Evolutionary conservation across 2,329 filamentous ascomycete genomes (phyloP).

Genomic region (Periconia macrospinosa): DNA sequence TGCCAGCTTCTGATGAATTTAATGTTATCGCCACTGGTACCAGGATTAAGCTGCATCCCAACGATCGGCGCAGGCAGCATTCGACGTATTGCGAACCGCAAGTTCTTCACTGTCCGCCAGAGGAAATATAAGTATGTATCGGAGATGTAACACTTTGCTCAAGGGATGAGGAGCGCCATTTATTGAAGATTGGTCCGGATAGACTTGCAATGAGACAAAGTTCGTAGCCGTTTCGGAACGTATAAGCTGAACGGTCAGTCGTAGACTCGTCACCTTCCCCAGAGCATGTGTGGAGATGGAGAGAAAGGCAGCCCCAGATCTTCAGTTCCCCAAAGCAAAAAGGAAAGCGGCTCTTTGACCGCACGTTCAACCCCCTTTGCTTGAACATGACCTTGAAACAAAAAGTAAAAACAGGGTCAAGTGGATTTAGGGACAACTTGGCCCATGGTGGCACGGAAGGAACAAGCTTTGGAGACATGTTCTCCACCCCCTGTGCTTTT

Average conservation of each 20-base stretch:
- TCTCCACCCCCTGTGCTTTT: no score
- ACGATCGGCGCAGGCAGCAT: background rate
- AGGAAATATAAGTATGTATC: background rate
- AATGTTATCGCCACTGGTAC: background rate
- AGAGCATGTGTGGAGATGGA: background rate
- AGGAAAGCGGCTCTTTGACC: background rate
- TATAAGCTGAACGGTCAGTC: background rate
- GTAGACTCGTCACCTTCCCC: background rate
- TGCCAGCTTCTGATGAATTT: background rate
- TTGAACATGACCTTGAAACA: background rate
- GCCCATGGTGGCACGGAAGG: no score
- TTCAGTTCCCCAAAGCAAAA: background rate
- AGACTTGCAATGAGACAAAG: no score
- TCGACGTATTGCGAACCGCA: no score
- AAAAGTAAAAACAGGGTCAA: no score
- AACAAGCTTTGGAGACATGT: background rate
- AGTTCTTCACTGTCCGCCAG: no score
- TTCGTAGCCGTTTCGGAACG: background rate
- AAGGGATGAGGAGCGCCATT: background rate
- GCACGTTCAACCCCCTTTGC: background rate
- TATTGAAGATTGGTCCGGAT: background rate
- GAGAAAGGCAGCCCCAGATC: background rate
- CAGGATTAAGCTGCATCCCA: background rate
- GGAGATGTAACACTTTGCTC: background rate
- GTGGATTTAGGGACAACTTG: background rate